Evolutionary conservation across 2,329 filamentous ascomycete genomes (phyloP), one percentile per base, ranked within the genome.

Genomic region (Pseudogymnoascus sp.): DNA sequence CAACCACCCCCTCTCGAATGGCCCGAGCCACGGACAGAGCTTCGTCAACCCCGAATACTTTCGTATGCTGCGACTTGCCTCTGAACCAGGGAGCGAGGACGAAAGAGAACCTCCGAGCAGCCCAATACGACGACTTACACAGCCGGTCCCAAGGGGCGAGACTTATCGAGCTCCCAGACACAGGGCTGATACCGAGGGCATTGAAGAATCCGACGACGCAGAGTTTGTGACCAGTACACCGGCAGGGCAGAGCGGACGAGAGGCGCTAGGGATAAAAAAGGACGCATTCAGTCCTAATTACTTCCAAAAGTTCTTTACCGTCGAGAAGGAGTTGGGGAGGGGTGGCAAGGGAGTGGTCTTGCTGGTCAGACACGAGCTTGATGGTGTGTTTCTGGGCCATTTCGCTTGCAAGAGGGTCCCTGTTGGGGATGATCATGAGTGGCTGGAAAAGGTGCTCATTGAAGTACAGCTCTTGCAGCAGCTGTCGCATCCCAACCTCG

Each of bases 381-480:
- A 97, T 71, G 87, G 90, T 19, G 92, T 95, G 45, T 82, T 85
- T 30, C 78, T 99, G 1, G 67, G 94, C 1, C 82, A 94, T 64
- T 99, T 95, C 73, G 94, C 94, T 10, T 99, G 94, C 78, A 99
- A 99, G 74, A 84, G 95, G 48, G 92, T 99, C 0, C 95, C 94
- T 0, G 94, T 99, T 3, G 89, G 94, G 12, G 88, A 99, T 69
- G 90, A 97, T 67, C 92, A 96, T 68, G 84, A 86, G 63, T 96
- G 94, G 95, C 77, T 99, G 12, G 90, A 96, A 72, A 97, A 96
- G 74, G 86, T 97, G 2, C 77, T 99, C 58, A 82, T 94, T 48
- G 94, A 99, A 73, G 95, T 99, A 2, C 91, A 96, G 73, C 78
- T 97, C 21, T 81, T 99, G 21, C 91, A 95, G 67, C 89, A 90